Conservation (phyloP, 202 grass and related monocot genomes). For the Panicum hallii region DNA sequence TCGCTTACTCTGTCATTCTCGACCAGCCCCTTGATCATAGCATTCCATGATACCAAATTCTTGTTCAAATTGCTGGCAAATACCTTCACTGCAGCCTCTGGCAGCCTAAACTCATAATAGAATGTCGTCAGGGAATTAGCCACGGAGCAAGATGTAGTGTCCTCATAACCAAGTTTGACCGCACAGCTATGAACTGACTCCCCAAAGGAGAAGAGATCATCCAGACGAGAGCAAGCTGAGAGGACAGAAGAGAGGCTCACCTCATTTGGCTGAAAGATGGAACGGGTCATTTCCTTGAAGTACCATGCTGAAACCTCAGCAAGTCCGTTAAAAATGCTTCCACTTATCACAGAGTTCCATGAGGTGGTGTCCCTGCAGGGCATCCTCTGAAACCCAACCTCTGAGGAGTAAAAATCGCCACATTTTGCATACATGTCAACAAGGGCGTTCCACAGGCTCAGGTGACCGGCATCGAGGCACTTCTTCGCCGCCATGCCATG, state of each 20-base stretch:
- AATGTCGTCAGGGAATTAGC: constrained; percentile 72
- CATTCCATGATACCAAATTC: constrained; percentile 83
- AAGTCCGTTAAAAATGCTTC: constrained; percentile 55
- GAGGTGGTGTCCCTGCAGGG: constrained; percentile 59
- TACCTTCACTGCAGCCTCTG: constrained; percentile 48
- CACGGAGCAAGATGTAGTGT: constrained; percentile 47
- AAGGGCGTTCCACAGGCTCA: constrained; percentile 68
- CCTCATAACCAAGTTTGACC: constrained; percentile 65
- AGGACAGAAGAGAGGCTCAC: constrained; percentile 63
- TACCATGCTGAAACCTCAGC: constrained; percentile 46
- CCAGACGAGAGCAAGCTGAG: constrained; percentile 41
- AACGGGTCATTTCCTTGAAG: constrained; percentile 71
- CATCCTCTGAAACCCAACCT: constrained; percentile 65
- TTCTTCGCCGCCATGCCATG: constrained; percentile 55
- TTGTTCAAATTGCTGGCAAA: constrained; percentile 52
- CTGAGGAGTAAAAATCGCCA: constrained; percentile 50
- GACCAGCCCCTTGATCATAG: constrained; percentile 73
- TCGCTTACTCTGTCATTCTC: constrained; percentile 45
- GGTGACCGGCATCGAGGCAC: constrained; percentile 30
- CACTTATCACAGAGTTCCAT: constrained; percentile 79
- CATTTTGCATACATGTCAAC: constrained; percentile 85
- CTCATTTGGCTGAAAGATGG: constrained; percentile 51
- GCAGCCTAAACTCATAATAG: constrained; percentile 55
- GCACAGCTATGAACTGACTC: constrained; percentile 61
- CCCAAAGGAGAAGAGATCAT: constrained; percentile 53